A percentile compares a stretch with the other conserved stretches of the same genome.
These are phyloP conservation scores for Plasmodium yoelii DNA, from an alignment of 169 alveolate genomes.

Conservation along the genomic window DNA sequence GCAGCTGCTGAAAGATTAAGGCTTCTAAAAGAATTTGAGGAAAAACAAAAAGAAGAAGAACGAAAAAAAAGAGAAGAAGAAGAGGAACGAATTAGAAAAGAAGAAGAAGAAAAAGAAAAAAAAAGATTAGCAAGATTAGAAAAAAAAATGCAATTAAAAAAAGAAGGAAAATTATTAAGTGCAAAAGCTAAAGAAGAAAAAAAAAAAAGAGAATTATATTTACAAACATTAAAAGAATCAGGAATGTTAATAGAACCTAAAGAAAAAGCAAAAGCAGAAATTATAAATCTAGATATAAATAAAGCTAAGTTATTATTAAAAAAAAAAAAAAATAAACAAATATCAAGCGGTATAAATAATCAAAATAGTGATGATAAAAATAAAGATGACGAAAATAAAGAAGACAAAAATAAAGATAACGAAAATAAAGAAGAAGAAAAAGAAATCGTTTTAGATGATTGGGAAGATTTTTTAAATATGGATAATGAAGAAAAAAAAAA, in stretches of 20 bases:
- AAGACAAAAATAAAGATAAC: slow-evolving; percentile 13
- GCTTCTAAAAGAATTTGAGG: slow-evolving; percentile 78
- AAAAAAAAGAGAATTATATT: slow-evolving; percentile 83
- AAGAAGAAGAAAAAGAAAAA: slow-evolving; percentile 86
- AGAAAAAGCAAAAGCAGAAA: slow-evolving; percentile 74
- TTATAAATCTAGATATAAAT: slow-evolving; percentile 26
- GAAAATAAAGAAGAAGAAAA: slow-evolving; percentile 51
- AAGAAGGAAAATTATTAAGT: slow-evolving; percentile 88
- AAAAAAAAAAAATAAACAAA: slow-evolving; percentile 45
- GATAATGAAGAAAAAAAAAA: slow-evolving; percentile 58
- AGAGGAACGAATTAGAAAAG: slow-evolving; percentile 84
- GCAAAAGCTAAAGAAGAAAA: slow-evolving; percentile 87
- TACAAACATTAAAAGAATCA: slow-evolving; percentile 82
- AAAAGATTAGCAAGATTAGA: slow-evolving; percentile 86
- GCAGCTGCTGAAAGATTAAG: slow-evolving; percentile 89
- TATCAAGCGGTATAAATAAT: background rate
- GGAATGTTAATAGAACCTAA: slow-evolving; percentile 75
- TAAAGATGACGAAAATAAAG: slow-evolving; percentile 1
- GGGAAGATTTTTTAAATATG: slow-evolving; percentile 33
- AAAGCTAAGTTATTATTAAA: slow-evolving; percentile 58
- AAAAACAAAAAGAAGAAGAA: slow-evolving; percentile 82
- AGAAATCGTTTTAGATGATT: slow-evolving; percentile 62
- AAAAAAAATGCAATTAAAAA: slow-evolving; percentile 85
- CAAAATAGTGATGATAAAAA: slow-evolving; percentile 9
- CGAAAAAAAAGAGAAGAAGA: slow-evolving; percentile 84